Evolutionary conservation across 345 rosid genomes (phyloP), one percentile per base, ranked within the genome.

Genomic region (Hibiscus mutabilis): DNA sequence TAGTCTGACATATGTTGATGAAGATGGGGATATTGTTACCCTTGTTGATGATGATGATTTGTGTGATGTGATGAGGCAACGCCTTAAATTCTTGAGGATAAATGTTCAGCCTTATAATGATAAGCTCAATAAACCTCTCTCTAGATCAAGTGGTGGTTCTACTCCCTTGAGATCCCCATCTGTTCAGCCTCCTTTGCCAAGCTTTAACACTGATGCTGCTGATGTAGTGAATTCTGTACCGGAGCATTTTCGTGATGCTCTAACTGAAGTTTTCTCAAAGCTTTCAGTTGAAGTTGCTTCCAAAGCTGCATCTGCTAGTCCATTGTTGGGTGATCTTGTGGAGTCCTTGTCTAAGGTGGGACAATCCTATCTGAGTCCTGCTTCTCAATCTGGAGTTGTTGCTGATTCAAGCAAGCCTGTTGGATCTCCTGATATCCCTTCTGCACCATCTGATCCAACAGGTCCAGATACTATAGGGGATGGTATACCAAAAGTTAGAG

Each of bases 21-120:
- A 49, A 49, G 55, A 49, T 49, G 55, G 55, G 19, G 99, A 95
- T 76, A 75, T 80, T 24, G 94, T 95, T 31, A 81, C 92, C 7
- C 91, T 95, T 25, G 86, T 87, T 24, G 91, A 92, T 67, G 88
- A 95, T 70, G 80, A 77, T 75, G 99, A 95, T 76, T 80, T 95
- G 63, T 21, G 55, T 51, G 98, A 90, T 80, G 91, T 85, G 44
- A 82, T 85, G 76, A 87, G 76, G 73, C 99, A 95, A 74, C 61
- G 74, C 10, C 88, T 95, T 24, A 95, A 89, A 77, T 90, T 86
- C 80, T 83, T 92, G 56, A 92, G 82, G 79, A 82, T 92, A 33
- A 66, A 82, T 59, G 93, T 88, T 18, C 83, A 52, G 74, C 76
- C 80, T 33, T 83, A 73, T n/a, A 70, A 71, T 33, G 86, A 70